Evolutionary conservation across 108 stramenopile genomes (phyloP), one percentile per base, ranked within the genome.

Genomic region (Mediolabrus comicus): DNA sequence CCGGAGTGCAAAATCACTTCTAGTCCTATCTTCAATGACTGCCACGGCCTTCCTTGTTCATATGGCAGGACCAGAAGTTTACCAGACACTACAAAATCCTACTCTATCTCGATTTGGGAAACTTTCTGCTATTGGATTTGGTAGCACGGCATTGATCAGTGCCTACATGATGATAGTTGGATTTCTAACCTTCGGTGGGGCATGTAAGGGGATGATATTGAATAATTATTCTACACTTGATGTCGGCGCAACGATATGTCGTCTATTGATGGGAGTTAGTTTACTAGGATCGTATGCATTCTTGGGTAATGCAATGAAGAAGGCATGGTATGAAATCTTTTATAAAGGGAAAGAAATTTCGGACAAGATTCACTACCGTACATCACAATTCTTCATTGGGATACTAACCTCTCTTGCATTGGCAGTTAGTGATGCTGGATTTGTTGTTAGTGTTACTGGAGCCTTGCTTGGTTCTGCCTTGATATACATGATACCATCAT

Each of bases 11-110:
- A 32, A 24, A 0, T 80, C 87, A 11, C 71, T 83, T 0, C 65
- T 95, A 0, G 83, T 97, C 11, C 46, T 96, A 24, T 71, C 90
- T 33, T 86, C 87, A 26, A 98, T 98, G 97, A 82, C 87, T 14
- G 87, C 91, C 32, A 88, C 91, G 2, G 85, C 96, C 8, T 95
- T 84, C 63, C 80, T 95, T 53, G 93, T 89, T 58, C 97, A 98
- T 77, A 96, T 94, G 81, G 87, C 89, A 29, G 96, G 94, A 17
- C 97, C 95, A 7, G 81, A 89, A 49, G 96, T 98, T 62, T 95
- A 88, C 66, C 72, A 86, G 26, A 79, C 91, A 34, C 46, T 96
- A 13, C 57, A 88, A 65, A 49, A 84, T 54, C 71, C 67, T 52
- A 77, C 72, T 13, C 32, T 79, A 59, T 29, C 46, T 26, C 53